Conservation (phyloP, 192 early-diverging fungal genomes). For the Haplosporangium gracile region DNA sequence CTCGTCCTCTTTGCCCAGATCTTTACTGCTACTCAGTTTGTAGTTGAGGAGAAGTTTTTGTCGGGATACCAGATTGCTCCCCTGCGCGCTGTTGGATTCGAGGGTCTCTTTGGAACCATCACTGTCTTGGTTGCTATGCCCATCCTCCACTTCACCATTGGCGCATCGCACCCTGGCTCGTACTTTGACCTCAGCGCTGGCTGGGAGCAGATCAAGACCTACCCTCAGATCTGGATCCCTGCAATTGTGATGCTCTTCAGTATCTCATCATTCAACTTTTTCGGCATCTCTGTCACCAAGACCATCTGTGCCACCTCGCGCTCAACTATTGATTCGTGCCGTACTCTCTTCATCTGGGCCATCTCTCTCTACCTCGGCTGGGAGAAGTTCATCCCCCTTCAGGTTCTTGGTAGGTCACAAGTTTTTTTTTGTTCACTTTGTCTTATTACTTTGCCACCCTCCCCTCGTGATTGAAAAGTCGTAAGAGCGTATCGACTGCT, state of each 20-base stretch:
- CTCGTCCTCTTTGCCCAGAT: conserved; percentile 92
- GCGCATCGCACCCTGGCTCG: conserved; percentile 74
- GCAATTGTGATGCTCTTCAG: conserved; percentile 88
- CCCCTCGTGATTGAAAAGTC: neutral
- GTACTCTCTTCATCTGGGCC: conserved; percentile 98
- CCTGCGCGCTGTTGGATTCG: conserved; percentile 92
- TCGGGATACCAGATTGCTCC: conserved; percentile 82
- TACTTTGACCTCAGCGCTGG: conserved; percentile 88
- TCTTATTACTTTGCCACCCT: neutral
- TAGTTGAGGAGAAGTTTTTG: conserved; percentile 96
- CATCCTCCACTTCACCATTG: conserved; percentile 79
- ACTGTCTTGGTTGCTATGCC: conserved; percentile 79
- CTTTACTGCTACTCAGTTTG: conserved; percentile 95
- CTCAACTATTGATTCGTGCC: conserved; percentile 96
- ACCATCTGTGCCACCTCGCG: conserved; percentile 90
- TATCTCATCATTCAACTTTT: conserved; percentile 98
- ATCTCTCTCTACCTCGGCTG: conserved; percentile 91
- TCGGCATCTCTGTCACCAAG: conserved; percentile 91
- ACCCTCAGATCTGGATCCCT: conserved; percentile 75
- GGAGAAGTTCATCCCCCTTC: conserved; percentile 92
- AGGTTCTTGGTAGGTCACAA: conserved; percentile 82
- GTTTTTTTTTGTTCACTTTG: neutral
- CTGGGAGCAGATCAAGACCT: conserved; percentile 75
- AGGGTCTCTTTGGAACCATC: conserved; percentile 91
- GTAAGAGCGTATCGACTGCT: neutral